These are phyloP conservation scores for Sclerotinia subarctica DNA, from an alignment of 2,329 filamentous ascomycete genomes.

Conservation along the genomic window DNA sequence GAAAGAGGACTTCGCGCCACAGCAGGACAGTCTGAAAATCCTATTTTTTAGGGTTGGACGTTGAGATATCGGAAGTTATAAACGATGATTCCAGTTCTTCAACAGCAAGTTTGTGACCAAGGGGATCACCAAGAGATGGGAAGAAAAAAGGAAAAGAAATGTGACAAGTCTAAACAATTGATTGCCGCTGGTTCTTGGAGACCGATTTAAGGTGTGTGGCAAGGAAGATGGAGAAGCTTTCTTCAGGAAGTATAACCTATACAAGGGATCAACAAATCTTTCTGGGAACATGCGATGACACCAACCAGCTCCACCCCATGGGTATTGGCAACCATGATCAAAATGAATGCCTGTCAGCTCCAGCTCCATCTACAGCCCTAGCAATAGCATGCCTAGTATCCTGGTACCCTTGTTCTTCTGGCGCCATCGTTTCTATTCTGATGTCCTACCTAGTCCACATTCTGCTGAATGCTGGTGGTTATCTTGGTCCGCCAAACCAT, in stretches of 20 bases:
- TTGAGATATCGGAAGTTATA: slow-evolving; percentile 20
- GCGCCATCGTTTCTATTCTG: slow-evolving; percentile 33
- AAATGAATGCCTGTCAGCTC: slow-evolving; percentile 36
- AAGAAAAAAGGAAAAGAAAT: slow-evolving; percentile 5
- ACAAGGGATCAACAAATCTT: slow-evolving; percentile 28
- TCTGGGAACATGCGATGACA: slow-evolving; percentile 33
- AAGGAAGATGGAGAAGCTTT: slow-evolving; percentile 27
- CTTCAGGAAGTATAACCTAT: slow-evolving; percentile 30
- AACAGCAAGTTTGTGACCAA: slow-evolving; percentile 19
- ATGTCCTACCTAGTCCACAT: slow-evolving; percentile 26
- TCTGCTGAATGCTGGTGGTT: slow-evolving; percentile 12
- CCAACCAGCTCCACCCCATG: slow-evolving; percentile 33
- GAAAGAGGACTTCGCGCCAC: slow-evolving; percentile 32
- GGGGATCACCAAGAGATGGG: background rate
- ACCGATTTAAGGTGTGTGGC: slow-evolving; percentile 23
- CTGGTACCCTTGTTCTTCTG: slow-evolving; percentile 30
- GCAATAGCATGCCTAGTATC: slow-evolving; percentile 24
- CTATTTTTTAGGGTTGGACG: slow-evolving; percentile 24
- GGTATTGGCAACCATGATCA: slow-evolving; percentile 29
- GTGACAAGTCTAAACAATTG: slow-evolving; percentile 2
- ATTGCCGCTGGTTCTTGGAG: background rate
- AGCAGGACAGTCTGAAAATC: slow-evolving; percentile 25
- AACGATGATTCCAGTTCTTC: slow-evolving; percentile 19
- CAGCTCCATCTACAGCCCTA: slow-evolving; percentile 33
- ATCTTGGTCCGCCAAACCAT: slow-evolving; percentile 10